Evolutionary conservation across 306 rosid species (phyloP).

Genomic region (Dicorynia guianensis): DNA sequence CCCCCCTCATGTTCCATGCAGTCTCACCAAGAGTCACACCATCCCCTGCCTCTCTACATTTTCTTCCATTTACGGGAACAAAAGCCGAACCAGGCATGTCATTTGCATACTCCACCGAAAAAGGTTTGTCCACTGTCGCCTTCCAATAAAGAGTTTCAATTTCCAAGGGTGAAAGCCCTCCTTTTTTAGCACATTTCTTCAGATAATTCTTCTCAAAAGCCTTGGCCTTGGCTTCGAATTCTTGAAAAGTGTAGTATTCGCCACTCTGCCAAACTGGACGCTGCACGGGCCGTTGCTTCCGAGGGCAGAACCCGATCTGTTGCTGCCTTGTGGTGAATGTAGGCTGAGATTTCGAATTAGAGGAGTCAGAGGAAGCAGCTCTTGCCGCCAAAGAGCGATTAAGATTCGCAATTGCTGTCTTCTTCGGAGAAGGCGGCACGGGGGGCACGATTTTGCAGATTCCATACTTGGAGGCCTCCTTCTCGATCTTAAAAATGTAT

Average conservation of each 20-base stretch:
- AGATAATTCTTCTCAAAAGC: conserved; percentile 72
- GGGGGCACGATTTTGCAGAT: conserved; percentile 99
- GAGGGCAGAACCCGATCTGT: conserved; percentile 99
- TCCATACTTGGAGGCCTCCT: conserved; percentile 89
- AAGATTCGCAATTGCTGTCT: conserved; percentile 81
- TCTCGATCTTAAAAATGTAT: conserved; percentile 99
- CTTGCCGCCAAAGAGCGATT: conserved; percentile 68
- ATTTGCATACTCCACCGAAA: conserved; percentile 90
- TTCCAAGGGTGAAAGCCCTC: conserved; percentile 63
- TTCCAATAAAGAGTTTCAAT: conserved; percentile 88
- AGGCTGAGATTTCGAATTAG: conserved; percentile 53
- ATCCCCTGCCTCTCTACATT: conserved; percentile 67
- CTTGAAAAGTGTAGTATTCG: conserved; percentile 69
- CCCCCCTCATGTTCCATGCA: conserved; percentile 94
- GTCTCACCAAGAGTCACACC: conserved; percentile 75
- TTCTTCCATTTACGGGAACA: conserved; percentile 45
- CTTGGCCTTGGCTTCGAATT: conserved; percentile 87
- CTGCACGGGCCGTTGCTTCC: conserved; percentile 76
- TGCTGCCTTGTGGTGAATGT: conserved; percentile 99
- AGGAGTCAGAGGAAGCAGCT: conserved; percentile 42
- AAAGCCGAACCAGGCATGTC: conserved; percentile 99
- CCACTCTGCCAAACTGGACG: conserved; percentile 99
- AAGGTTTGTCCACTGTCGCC: conserved; percentile 92
- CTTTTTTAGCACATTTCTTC: conserved; percentile 60
- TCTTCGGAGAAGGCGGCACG: conserved; percentile 73